Evolutionary conservation across 2,329 filamentous ascomycete genomes (phyloP).

Genomic region (Fusarium falciforme): DNA sequence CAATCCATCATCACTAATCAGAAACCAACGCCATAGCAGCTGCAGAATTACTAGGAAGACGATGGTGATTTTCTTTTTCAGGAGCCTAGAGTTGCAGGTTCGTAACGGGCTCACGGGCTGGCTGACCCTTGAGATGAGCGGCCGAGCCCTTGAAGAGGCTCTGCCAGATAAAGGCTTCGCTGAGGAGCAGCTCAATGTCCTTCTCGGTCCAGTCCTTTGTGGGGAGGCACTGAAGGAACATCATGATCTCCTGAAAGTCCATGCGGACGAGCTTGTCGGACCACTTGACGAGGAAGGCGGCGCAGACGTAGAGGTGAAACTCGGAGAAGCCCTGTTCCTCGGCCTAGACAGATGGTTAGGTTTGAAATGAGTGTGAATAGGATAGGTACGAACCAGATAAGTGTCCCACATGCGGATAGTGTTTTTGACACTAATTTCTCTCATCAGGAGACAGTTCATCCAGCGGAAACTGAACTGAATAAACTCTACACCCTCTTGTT

Average conservation of each 20-base stretch:
- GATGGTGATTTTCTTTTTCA: neutral
- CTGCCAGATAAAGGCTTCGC: conserved; percentile 99
- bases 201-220: conserved; percentile 97
- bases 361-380: neutral
- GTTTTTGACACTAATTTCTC: conserved; percentile 95
- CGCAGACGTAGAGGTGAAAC: conserved; percentile 98
- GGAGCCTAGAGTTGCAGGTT: conserved; percentile 50
- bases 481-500: conserved; percentile 93
- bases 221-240: conserved; percentile 96
- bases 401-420: conserved; percentile 99
- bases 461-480: conserved; percentile 99
- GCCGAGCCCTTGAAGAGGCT: conserved; percentile 94
- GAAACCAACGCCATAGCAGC: conserved; percentile 13
- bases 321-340: conserved; percentile 99
- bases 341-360: conserved; percentile 67
- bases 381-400: conserved; percentile 79
- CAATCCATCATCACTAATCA: neutral
- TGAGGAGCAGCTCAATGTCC: conserved; percentile 94
- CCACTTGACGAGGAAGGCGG: conserved; percentile 98
- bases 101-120: conserved; percentile 49
- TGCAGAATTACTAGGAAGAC: neutral
- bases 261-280: conserved; percentile 93
- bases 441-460: conserved; percentile 99
- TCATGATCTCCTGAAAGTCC: conserved; percentile 99
- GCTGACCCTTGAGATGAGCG: conserved; percentile 79